Evolutionary conservation across 805 yeast genomes (phyloP).

Genomic region (Myxozyma udenii): DNA sequence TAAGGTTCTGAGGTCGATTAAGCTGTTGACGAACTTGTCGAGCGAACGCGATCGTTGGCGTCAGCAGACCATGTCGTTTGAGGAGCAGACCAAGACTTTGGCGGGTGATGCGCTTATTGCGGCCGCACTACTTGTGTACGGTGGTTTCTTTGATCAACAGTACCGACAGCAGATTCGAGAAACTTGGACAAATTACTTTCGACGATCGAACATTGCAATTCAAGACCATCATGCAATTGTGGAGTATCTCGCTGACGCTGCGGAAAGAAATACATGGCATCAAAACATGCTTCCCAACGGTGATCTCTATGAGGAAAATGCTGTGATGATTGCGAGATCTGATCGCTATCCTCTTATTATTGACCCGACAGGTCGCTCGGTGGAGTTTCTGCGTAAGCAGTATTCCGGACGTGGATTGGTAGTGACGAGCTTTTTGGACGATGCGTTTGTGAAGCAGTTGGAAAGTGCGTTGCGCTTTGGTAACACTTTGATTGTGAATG

Average conservation of each 20-base stretch:
- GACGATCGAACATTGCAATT: conserved; percentile 41
- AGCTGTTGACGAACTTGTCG: conserved; percentile 60
- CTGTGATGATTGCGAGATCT: conserved; percentile 48
- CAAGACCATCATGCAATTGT: conserved; percentile 41
- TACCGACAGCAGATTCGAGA: conserved; percentile 42
- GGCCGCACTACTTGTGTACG: conserved; percentile 59
- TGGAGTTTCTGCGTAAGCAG: conserved; percentile 43
- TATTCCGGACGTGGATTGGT: conserved; percentile 33
- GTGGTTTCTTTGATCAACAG: conserved; percentile 56
- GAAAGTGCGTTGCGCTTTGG: conserved; percentile 87
- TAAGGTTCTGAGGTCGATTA: conserved; percentile 61
- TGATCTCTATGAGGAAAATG: conserved; percentile 61
- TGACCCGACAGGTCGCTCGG: conserved; percentile 62
- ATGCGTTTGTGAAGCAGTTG: conserved; percentile 59
- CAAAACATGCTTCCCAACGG: conserved; percentile 55
- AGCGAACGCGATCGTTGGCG: conserved; percentile 75
- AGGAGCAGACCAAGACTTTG: conserved; percentile 44
- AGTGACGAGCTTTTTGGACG: conserved; percentile 69
- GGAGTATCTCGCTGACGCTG: conserved; percentile 43
- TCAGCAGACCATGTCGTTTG: conserved; percentile 52
- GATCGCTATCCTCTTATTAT: conserved; percentile 56
- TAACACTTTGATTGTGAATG: conserved; percentile 64
- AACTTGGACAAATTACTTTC: conserved; percentile 43
- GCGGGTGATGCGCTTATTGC: conserved; percentile 65
- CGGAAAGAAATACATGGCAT: conserved; percentile 52